phyloP scores from a whole-genome alignment of 176 grass and related monocot genomes.

The Rhynchospora tenuis region DNA sequence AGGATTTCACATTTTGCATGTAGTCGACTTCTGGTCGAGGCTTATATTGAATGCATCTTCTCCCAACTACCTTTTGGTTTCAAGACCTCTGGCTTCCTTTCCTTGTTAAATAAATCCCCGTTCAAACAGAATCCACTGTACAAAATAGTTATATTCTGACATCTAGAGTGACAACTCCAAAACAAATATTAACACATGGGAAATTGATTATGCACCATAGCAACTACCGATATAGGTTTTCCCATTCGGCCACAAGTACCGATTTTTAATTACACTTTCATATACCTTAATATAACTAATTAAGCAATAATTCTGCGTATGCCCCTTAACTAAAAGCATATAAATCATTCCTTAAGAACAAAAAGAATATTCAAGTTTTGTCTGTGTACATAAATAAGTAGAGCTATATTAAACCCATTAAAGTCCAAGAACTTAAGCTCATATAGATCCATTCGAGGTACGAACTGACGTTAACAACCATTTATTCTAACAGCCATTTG shows the following conservation, averaged over 20 bases:
- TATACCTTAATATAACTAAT: not conserved
- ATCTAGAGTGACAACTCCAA: constrained; percentile 3
- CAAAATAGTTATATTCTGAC: constrained; percentile 22
- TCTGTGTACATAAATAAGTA: not conserved
- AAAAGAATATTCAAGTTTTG: not conserved
- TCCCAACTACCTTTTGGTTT: constrained; percentile 22
- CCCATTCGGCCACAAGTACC: too few relatives aligned
- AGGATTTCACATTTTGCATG: not conserved
- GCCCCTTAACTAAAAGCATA: not conserved
- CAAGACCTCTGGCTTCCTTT: not conserved
- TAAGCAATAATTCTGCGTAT: not conserved
- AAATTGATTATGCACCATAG: not conserved
- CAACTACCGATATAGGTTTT: too few relatives aligned
- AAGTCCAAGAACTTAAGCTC: too few relatives aligned
- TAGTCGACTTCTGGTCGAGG: constrained; percentile 9
- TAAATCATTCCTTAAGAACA: not conserved
- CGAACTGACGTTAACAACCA: too few relatives aligned
- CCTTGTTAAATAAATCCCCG: not conserved
- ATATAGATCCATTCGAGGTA: too few relatives aligned
- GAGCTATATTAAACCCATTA: not conserved
- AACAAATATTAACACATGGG: not conserved
- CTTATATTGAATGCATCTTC: constrained; percentile 14
- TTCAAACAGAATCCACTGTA: constrained; percentile 18
- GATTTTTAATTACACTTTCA: too few relatives aligned
- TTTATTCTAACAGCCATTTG: too few relatives aligned